Evolutionary conservation across 768 basidiomycete genomes (phyloP).

Genomic region (Naganishia kalamii): DNA sequence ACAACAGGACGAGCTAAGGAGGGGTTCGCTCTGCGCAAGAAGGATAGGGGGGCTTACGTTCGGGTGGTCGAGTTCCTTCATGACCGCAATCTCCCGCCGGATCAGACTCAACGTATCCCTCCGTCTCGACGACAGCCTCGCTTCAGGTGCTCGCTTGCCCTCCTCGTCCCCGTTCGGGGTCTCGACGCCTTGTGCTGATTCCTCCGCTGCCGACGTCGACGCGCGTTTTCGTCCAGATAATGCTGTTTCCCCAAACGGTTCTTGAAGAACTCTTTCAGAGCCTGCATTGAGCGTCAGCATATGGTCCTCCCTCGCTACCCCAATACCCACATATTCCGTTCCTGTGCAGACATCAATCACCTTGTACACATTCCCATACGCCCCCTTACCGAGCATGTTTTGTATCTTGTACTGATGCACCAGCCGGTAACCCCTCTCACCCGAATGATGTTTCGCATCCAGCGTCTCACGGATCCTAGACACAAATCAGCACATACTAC

Average conservation of each 20-base stretch:
- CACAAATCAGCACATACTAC: not conserved
- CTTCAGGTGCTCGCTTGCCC: slow-evolving; percentile 15
- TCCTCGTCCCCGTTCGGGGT: no score
- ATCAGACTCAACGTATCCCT: slow-evolving; percentile 44
- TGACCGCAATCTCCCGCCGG: slow-evolving; percentile 45
- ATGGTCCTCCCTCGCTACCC: not conserved
- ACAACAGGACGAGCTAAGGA: slow-evolving; percentile 42
- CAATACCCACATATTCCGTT: slow-evolving; percentile 38
- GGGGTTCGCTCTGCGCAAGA: not conserved
- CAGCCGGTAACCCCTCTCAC: slow-evolving; percentile 38
- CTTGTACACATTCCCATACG: slow-evolving; percentile 46
- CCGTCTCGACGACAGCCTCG: slow-evolving; percentile 5
- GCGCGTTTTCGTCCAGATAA: not conserved
- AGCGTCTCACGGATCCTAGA: slow-evolving; percentile 32
- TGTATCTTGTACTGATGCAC: slow-evolving; percentile 45
- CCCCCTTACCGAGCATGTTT: slow-evolving; percentile 42
- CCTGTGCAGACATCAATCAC: slow-evolving; percentile 45
- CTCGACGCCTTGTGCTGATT: no score
- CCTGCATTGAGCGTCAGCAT: slow-evolving; percentile 30
- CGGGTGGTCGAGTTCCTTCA: slow-evolving; percentile 49
- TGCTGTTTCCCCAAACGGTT: slow-evolving; percentile 41
- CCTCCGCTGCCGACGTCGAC: no score
- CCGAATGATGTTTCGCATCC: slow-evolving; percentile 35
- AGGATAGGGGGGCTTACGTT: slow-evolving; percentile 33
- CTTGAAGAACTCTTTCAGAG: slow-evolving; percentile 48